Evolutionary conservation across 441 rosid species (phyloP).

Genomic region (Adansonia rubrostipa): DNA sequence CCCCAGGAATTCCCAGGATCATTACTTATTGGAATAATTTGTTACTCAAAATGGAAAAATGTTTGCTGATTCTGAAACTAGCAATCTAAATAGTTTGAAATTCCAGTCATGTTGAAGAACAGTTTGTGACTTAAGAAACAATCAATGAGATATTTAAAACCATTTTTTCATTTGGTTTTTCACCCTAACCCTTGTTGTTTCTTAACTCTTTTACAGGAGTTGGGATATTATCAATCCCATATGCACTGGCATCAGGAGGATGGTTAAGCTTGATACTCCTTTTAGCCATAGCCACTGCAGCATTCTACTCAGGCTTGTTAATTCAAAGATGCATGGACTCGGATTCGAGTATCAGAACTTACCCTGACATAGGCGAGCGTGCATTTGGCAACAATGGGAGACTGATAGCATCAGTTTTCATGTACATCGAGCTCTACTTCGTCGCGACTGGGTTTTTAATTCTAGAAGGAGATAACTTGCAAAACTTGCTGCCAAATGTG

Average conservation of each 20-base stretch:
- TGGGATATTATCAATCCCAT: constrained; percentile 83
- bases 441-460: constrained; percentile 85
- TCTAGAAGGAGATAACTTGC: constrained; percentile 83
- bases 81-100: neutral
- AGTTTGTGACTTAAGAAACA: neutral
- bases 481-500: constrained; percentile 56
- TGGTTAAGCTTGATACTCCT: constrained; percentile 77
- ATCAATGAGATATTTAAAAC: neutral
- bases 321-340: constrained; percentile 82
- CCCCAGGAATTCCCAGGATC: neutral
- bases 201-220: constrained; percentile 54
- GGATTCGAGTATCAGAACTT: constrained; percentile 63
- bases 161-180: neutral
- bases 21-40: neutral
- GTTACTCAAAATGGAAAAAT: neutral
- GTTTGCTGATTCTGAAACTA: neutral
- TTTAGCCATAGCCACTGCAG: constrained; percentile 56
- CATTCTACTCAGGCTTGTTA: constrained; percentile 72
- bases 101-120: neutral
- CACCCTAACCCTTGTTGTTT: neutral
- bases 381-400: constrained; percentile 84
- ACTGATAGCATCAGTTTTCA: constrained; percentile 53
- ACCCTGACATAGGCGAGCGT: constrained; percentile 85
- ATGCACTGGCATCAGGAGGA: constrained; percentile 87
- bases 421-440: constrained; percentile 74